phyloP scores from a whole-genome alignment of 176 grass and related monocot species.

The Luzula sylvatica region DNA sequence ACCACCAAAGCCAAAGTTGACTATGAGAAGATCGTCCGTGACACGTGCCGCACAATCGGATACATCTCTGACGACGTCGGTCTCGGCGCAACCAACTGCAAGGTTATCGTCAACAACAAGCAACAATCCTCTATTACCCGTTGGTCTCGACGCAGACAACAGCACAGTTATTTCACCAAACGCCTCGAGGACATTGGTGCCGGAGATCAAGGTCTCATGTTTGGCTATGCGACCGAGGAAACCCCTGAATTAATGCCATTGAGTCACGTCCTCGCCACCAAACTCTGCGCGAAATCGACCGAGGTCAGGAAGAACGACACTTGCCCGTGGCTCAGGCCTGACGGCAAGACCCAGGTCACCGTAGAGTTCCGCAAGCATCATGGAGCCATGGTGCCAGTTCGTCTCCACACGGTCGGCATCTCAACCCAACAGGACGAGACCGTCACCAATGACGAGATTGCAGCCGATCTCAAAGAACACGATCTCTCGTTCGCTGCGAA shows the following conservation, averaged over 20 bases:
- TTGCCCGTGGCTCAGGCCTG: slow-evolving; percentile 10
- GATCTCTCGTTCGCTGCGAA: too few relatives aligned
- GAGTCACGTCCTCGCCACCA: slow-evolving; percentile 17
- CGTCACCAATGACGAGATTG: slow-evolving; percentile 13
- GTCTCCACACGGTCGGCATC: slow-evolving; percentile 6
- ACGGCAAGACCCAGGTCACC: slow-evolving; percentile 6
- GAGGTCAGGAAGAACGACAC: slow-evolving; percentile 17
- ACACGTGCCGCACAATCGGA: slow-evolving; percentile 8
- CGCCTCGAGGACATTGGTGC: slow-evolving; percentile 13
- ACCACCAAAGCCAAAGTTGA: slow-evolving; percentile 9
- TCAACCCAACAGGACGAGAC: slow-evolving; percentile 15
- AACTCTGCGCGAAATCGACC: background rate
- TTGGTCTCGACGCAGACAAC: too few relatives aligned
- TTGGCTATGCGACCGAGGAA: slow-evolving; percentile 14
- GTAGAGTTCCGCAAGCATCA: slow-evolving; percentile 10
- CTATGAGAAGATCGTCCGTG: slow-evolving; percentile 10
- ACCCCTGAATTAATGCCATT: slow-evolving; percentile 7
- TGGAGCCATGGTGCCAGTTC: slow-evolving; percentile 13
- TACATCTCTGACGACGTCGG: slow-evolving; percentile 3
- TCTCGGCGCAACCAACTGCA: slow-evolving; percentile 1
- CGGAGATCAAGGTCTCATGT: slow-evolving; percentile 11
- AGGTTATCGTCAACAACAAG: background rate
- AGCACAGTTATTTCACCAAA: slow-evolving; percentile 12
- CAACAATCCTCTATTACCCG: background rate
- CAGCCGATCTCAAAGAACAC: background rate